These are phyloP conservation scores for Phanerochaete sordida DNA, from an alignment of 768 basidiomycete species.

Conservation along the genomic window DNA sequence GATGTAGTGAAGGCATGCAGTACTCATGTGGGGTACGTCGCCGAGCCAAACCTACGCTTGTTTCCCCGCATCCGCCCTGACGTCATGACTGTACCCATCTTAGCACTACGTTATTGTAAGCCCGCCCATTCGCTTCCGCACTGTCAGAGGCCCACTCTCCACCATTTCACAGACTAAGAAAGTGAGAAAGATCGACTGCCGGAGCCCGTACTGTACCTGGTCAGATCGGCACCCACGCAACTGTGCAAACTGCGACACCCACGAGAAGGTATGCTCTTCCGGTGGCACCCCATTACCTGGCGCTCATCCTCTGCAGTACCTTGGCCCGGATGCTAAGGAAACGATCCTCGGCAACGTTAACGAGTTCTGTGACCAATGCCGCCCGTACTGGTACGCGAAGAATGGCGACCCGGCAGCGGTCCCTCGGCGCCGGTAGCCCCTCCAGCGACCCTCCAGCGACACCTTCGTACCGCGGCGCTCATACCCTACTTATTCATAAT, in stretches of 20 bases:
- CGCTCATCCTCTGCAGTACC: constrained; percentile 42
- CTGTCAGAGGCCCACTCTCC: constrained; percentile 6
- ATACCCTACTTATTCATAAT: background rate
- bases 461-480: background rate
- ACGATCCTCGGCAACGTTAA: constrained; percentile 46
- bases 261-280: constrained; percentile 26
- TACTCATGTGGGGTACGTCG: constrained; percentile 12
- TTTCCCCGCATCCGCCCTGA: constrained; percentile 17
- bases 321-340: constrained; percentile 68
- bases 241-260: constrained; percentile 36
- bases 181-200: constrained; percentile 54
- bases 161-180: constrained; percentile 40
- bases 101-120: constrained; percentile 71
- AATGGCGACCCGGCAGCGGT: constrained; percentile 7
- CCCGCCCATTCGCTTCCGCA: constrained; percentile 16
- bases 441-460: background rate
- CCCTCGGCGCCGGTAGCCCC: background rate
- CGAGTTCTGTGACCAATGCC: constrained; percentile 35
- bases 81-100: constrained; percentile 14
- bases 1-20: constrained; percentile 2
- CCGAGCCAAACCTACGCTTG: background rate
- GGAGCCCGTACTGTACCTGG: constrained; percentile 37
- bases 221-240: constrained; percentile 35
- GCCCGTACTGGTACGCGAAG: constrained; percentile 24
- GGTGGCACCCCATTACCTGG: constrained; percentile 4